Evolutionary conservation across 345 rosid species (phyloP), one percentile per base, ranked within the genome.

Genomic region (Trapa bicornis): DNA sequence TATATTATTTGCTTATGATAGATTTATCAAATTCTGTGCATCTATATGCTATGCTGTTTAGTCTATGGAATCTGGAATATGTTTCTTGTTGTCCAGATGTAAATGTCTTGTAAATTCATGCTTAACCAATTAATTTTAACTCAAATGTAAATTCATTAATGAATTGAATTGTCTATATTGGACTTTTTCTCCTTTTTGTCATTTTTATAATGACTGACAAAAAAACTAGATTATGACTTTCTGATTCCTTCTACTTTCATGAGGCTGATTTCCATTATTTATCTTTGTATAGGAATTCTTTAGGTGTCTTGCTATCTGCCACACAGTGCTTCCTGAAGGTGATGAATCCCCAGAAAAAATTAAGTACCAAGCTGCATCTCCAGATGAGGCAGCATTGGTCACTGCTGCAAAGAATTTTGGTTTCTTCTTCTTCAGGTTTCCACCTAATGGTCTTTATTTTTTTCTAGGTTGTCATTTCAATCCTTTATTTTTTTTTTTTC

Each of bases 321-420:
- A 95, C 76, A 95, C 99, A 47, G 99, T 95, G 41, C 96, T 91
- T 77, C 91, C 99, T 68, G 98, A 91, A 88, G 99, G 99, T 63
- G 98, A 91, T 32, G 97, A 87, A 70, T 83, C 94, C 75, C 96
- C 98, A 45, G 99, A 89, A 64, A 95, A 84, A 75, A 87, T 91
- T 69, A 82, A 74, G 38, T 95, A 95, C 81, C 99, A 91, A 85
- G 98, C 99, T 71, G 99, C 99, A 76, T 95, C 99, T 63, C 99
- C 99, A 32, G 98, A 95, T 85, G 99, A 91, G 80, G 88, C 98
- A 78, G 99, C 99, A 70, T 75, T 88, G 80, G 99, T 95, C 79
- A 75, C 84, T 78, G 96, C 99, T 71, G 98, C 99, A 53, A 95
- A 95, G 85, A 88, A 85, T 76, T 91, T 95, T 74, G 99, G 99